Evolutionary conservation across 306 rosid genomes (phyloP).

Genomic region (Nissolia schottii): DNA sequence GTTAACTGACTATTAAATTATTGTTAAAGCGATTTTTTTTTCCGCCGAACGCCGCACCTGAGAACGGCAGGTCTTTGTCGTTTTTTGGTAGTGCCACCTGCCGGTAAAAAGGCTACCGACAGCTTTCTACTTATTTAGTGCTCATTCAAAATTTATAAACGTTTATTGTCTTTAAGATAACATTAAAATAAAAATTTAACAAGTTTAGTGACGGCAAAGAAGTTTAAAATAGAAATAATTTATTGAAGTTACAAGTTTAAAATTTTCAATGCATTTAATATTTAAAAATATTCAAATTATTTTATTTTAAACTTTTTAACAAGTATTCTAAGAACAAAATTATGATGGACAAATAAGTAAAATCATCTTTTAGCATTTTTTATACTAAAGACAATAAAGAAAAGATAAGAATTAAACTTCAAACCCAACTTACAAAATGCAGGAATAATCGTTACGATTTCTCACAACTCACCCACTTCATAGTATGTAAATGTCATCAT

Average conservation of each 20-base stretch:
- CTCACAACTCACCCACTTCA: no score
- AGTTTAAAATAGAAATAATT: no score
- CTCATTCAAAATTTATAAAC: neutral
- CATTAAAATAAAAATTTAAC: neutral
- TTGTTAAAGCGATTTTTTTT: slow-evolving; percentile 5
- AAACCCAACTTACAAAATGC: no score
- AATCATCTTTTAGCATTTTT: neutral
- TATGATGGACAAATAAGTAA: neutral
- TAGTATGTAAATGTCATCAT: no score
- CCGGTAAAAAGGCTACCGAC: slow-evolving; percentile 36
- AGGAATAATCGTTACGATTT: no score
- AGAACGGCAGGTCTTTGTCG: slow-evolving; percentile 58
- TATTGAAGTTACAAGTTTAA: no score
- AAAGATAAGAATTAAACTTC: no score
- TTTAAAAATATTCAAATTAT: no score
- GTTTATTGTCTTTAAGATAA: neutral
- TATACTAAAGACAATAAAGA: no score
- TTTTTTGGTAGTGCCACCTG: slow-evolving; percentile 34
- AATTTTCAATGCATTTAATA: no score
- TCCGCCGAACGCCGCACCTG: slow-evolving; percentile 92
- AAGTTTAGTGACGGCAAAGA: no score
- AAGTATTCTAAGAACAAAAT: no score
- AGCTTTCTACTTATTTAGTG: neutral
- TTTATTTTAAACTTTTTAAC: neutral
- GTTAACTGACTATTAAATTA: neutral